Conservation (phyloP, 2,329 filamentous ascomycete species). For the Tolypocladium guangdongense region DNA sequence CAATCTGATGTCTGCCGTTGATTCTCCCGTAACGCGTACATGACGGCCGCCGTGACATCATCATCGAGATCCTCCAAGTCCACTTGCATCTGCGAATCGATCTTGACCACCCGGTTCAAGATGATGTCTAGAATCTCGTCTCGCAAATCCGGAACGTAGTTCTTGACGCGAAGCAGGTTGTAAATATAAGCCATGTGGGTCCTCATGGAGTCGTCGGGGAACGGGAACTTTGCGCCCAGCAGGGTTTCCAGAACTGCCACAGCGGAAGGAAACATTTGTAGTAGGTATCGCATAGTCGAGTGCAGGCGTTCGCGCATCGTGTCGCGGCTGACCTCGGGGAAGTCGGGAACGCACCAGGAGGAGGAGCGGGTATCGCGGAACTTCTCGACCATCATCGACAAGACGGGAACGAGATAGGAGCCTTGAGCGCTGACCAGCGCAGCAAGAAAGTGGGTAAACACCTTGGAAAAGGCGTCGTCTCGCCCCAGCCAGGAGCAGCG, state of each 20-base stretch:
- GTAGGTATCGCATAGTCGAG: conserved; percentile 60
- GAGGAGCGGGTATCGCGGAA: conserved; percentile 47
- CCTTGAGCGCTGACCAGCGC: conserved; percentile 75
- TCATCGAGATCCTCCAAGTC: conserved; percentile 91
- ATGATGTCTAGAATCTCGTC: conserved; percentile 75
- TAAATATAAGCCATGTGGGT: conserved; percentile 81
- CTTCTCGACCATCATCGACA: conserved; percentile 71
- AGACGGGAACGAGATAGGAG: conserved; percentile 60
- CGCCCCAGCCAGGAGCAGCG: conserved; percentile 54
- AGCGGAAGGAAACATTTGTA: conserved; percentile 73
- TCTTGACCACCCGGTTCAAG: conserved; percentile 77
- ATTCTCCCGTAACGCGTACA: conserved; percentile 34
- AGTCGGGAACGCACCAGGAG: conserved; percentile 36
- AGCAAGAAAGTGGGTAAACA: conserved; percentile 57
- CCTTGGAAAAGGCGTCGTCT: conserved; percentile 53
- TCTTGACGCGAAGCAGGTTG: conserved; percentile 67
- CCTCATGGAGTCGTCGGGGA: conserved; percentile 62
- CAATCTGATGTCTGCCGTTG: conserved; percentile 17
- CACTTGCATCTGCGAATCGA: conserved; percentile 90
- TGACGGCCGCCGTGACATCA: conserved; percentile 65
- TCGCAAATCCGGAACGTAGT: conserved; percentile 68
- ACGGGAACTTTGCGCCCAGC: conserved; percentile 61
- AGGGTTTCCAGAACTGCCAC: conserved; percentile 58
- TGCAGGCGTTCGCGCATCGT: conserved; percentile 67
- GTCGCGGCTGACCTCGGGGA: conserved; percentile 49